A percentile compares a stretch with the other conserved stretches of the same genome.
phyloP scores from a whole-genome alignment of 139 green algal species.

The Micromonas pusilla region DNA sequence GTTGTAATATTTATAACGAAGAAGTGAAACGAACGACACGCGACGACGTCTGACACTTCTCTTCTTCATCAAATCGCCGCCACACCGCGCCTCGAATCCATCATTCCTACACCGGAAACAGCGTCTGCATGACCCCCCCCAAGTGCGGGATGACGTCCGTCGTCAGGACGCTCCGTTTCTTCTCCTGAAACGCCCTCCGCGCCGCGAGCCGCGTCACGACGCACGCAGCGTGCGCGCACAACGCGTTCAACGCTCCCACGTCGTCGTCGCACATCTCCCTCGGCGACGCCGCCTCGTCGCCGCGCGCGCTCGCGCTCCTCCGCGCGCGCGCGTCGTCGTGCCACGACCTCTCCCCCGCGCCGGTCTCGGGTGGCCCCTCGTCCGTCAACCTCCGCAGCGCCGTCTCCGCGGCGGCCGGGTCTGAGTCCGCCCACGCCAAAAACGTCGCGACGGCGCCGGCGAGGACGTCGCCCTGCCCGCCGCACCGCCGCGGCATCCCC shows the following conservation, averaged over 20 bases:
- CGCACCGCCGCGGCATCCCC: constrained; percentile 45
- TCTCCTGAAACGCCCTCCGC: not conserved
- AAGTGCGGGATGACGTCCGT: not conserved
- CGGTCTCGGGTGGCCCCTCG: too few relatives aligned
- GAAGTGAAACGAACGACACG: too few relatives aligned
- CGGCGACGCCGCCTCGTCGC: not conserved
- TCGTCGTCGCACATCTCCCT: not conserved
- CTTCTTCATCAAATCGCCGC: not conserved
- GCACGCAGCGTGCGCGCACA: not conserved
- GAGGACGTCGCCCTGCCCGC: constrained; percentile 63
- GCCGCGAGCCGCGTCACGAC: not conserved
- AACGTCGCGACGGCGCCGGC: constrained; percentile 50
- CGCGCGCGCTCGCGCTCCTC: not conserved
- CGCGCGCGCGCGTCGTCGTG: too few relatives aligned
- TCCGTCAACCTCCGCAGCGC: too few relatives aligned
- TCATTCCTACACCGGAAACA: constrained; percentile 2
- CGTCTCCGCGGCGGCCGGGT: too few relatives aligned
- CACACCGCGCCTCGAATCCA: not conserved
- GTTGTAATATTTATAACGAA: too few relatives aligned
- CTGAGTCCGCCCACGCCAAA: constrained; percentile 40
- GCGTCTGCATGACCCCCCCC: not conserved
- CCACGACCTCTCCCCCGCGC: too few relatives aligned
- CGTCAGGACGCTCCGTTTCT: not conserved
- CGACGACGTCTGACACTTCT: too few relatives aligned
- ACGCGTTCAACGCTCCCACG: not conserved